Conservation (phyloP, 2,329 filamentous ascomycete genomes). For the Pseudogymnoascus sp. region DNA sequence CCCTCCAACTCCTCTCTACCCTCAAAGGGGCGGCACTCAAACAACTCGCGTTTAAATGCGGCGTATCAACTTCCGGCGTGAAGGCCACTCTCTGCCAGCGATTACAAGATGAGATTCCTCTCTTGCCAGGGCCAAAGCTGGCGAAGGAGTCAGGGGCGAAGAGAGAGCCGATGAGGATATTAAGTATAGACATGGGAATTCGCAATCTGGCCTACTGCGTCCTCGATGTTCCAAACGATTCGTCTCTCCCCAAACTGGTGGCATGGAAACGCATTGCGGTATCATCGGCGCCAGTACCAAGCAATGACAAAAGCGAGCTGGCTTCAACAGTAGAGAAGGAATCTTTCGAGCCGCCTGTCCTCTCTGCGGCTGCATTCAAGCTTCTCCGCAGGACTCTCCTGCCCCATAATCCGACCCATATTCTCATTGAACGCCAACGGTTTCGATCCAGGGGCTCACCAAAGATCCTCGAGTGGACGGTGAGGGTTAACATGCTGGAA, state of each 20-base stretch:
- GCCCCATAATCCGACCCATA: slow-evolving; percentile 51
- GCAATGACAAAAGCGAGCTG: slow-evolving; percentile 17
- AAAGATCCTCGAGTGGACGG: slow-evolving; percentile 71
- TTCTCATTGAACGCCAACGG: slow-evolving; percentile 60
- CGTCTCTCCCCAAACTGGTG: slow-evolving; percentile 21
- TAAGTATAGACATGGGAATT: slow-evolving; percentile 81
- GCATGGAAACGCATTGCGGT: slow-evolving; percentile 33
- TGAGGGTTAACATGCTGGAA: slow-evolving; percentile 75
- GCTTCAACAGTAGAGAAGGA: slow-evolving; percentile 26
- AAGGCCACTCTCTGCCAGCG: slow-evolving; percentile 48
- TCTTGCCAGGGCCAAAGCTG: background rate
- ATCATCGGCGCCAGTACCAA: slow-evolving; percentile 27
- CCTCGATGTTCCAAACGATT: slow-evolving; percentile 30
- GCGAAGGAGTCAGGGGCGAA: background rate
- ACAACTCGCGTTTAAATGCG: slow-evolving; percentile 51
- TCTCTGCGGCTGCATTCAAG: slow-evolving; percentile 47
- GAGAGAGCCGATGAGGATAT: slow-evolving; percentile 38
- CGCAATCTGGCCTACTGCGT: slow-evolving; percentile 71
- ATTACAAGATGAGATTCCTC: slow-evolving; percentile 34
- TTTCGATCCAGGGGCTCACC: slow-evolving; percentile 55
- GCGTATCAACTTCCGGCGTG: slow-evolving; percentile 49
- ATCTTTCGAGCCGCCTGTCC: slow-evolving; percentile 42
- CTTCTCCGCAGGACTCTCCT: slow-evolving; percentile 40
- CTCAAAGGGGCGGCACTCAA: slow-evolving; percentile 49
- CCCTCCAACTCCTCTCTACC: slow-evolving; percentile 21